A percentile compares a stretch with the other conserved stretches of the same genome.
These are phyloP conservation scores for Phytophthora podocarpi DNA, from an alignment of 352 stramenopile species.

Conservation along the genomic window DNA sequence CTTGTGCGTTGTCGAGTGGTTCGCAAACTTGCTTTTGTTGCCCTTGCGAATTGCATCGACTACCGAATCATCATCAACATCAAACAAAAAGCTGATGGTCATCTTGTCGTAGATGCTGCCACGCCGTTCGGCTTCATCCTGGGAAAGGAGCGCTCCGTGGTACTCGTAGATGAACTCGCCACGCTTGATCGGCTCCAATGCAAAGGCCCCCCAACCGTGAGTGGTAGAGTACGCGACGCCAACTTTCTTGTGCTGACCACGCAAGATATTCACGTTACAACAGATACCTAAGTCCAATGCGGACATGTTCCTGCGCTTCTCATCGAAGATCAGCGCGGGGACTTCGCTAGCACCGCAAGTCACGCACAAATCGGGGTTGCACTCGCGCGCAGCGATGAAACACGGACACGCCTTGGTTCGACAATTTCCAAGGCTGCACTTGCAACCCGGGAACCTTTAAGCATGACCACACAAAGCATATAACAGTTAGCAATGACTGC, in stretches of 20 bases:
- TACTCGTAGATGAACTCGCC: constrained; percentile 81
- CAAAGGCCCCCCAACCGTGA: constrained; percentile 71
- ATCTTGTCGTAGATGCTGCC: constrained; percentile 89
- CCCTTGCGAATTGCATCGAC: constrained; percentile 92
- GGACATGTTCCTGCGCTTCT: constrained; percentile 41
- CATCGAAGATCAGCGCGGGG: constrained; percentile 44
- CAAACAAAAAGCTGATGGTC: constrained; percentile 91
- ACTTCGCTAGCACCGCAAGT: constrained; percentile 68
- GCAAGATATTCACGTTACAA: constrained; percentile 71
- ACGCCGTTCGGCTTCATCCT: constrained; percentile 73
- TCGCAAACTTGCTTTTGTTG: constrained; percentile 94
- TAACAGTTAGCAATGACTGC: constrained; percentile 6
- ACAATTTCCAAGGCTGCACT: constrained; percentile 61
- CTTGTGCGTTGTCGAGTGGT: constrained; percentile 67
- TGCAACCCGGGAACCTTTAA: constrained; percentile 55
- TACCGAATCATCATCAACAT: constrained; percentile 87
- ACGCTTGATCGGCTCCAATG: constrained; percentile 61
- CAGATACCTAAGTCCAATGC: constrained; percentile 63
- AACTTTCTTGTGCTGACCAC: constrained; percentile 65
- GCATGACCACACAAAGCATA: background rate
- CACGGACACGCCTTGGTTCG: constrained; percentile 68
- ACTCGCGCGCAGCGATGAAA: constrained; percentile 63
- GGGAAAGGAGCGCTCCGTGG: constrained; percentile 62
- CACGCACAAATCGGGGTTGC: constrained; percentile 59
- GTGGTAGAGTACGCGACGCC: constrained; percentile 63